Evolutionary conservation across 2,329 filamentous ascomycete genomes (phyloP), one percentile per base, ranked within the genome.

Genomic region (Aspergillus flavus): DNA sequence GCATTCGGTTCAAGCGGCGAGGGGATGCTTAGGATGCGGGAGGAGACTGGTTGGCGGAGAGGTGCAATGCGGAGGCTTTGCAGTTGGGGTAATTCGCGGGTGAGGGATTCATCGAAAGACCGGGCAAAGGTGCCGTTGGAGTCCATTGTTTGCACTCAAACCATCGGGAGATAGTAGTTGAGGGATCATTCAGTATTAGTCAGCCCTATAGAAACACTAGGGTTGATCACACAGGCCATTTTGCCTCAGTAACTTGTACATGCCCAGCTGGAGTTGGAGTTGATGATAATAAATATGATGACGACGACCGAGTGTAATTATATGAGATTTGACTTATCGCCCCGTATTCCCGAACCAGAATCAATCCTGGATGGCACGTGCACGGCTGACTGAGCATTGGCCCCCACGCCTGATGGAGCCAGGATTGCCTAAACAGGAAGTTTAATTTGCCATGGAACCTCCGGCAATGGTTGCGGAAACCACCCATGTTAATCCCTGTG

Each of bases 1-100:
- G 79, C 76, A 67, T 76, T 79, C 11, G 81, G 81, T 66, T 83
- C 81, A 56, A 83, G 75, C 26, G 80, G 80, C 21, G 76, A 76
- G n/a, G 80, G 80, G 43, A 75, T 71, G 59, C 76, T 79, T 63
- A 79, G 73, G 43, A 73, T 74, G 43, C 77, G 77, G 16, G 79
- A 77, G 26, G 80, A 79, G 23, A 78, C 76, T 14, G 80, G 81
- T 66, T 82, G 78, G 36, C 81, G 81, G 26, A 84, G 75, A 58
- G 82, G 81, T 64, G 82, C 77, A 57, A 84, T 83, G 62, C 78
- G 79, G 57, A 83, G 72, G 64, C 77, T 72, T 39, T 74, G 77
- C 12, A 78, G 74, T 59, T 80, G 76, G 58, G 79, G 78, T 32
- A 80, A 72, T 66, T 81, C 80, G 54, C 78, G 78, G 43, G 77